A percentile compares a stretch with the other conserved stretches of the same genome.
Conservation (phyloP, 2,329 filamentous ascomycete genomes). For the Phialophora expanda region DNA sequence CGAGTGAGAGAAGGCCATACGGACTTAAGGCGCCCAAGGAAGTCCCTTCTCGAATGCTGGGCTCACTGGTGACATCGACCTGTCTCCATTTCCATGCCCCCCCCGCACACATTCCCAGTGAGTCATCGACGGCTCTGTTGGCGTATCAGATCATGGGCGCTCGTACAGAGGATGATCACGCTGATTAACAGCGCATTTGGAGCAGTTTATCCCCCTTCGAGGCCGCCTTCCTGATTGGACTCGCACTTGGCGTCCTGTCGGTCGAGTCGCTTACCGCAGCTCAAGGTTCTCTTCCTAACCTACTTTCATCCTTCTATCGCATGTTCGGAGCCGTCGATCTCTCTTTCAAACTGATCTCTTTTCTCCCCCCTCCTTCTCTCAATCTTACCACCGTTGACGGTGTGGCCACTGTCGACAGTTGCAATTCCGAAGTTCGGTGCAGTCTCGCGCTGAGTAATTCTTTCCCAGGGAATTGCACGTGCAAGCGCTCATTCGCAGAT, state of each 20-base stretch:
- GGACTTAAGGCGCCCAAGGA: slow-evolving; percentile 23
- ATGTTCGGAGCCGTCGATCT: background rate
- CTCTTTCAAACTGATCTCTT: background rate
- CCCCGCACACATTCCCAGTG: slow-evolving; percentile 13
- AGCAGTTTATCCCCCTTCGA: background rate
- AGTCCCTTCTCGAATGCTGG: background rate
- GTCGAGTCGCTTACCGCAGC: slow-evolving; percentile 15
- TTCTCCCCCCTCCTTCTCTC: background rate
- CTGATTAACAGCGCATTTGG: slow-evolving; percentile 19
- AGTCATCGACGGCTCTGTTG: slow-evolving; percentile 16
- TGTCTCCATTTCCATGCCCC: slow-evolving; percentile 1
- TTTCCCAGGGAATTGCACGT: slow-evolving; percentile 4
- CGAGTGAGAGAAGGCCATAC: background rate
- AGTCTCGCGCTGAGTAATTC: background rate
- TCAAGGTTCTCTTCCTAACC: slow-evolving; percentile 6
- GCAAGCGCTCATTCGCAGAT: slow-evolving; percentile 15
- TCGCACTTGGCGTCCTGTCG: background rate
- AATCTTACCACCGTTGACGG: background rate
- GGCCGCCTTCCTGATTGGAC: background rate
- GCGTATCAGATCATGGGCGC: slow-evolving; percentile 10
- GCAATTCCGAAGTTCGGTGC: slow-evolving; percentile 6
- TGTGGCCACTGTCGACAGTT: background rate
- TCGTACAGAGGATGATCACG: background rate
- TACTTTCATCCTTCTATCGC: slow-evolving; percentile 3
- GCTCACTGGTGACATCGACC: background rate